phyloP scores from a whole-genome alignment of 2,329 filamentous ascomycete species.

The Aspergillus spinulosporus region DNA sequence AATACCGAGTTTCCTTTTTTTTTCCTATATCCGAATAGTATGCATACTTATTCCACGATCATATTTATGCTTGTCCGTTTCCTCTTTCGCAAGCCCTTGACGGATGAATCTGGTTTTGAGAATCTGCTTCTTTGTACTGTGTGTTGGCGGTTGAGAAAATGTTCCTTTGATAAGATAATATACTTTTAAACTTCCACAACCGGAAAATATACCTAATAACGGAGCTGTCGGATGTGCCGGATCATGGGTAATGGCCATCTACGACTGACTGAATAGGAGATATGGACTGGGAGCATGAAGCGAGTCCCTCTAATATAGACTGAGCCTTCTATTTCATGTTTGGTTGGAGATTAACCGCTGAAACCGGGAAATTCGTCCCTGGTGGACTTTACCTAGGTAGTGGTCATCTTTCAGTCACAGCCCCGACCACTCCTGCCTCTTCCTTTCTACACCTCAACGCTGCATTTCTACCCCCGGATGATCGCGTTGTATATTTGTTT shows the following conservation, averaged over 20 bases:
- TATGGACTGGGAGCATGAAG: no score
- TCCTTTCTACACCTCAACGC: background rate
- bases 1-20: slow-evolving; percentile 26
- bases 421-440: background rate
- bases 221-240: background rate
- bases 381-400: background rate
- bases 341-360: background rate
- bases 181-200: slow-evolving; percentile 1
- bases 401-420: slow-evolving; percentile 5
- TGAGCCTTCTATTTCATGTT: background rate
- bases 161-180: slow-evolving; percentile 21
- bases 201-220: background rate
- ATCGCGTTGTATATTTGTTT: slow-evolving; percentile 8
- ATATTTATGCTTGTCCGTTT: slow-evolving; percentile 18
- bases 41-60: slow-evolving; percentile 28
- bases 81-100: slow-evolving; percentile 25
- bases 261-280: no score
- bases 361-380: background rate
- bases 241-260: background rate
- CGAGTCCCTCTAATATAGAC: background rate
- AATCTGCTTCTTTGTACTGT: slow-evolving; percentile 25
- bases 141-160: slow-evolving; percentile 32
- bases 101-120: slow-evolving; percentile 35
- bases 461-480: slow-evolving; percentile 4
- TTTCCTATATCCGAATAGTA: slow-evolving; percentile 32